Evolutionary conservation across 345 rosid species (phyloP).

Genomic region (Chamaenerion angustifolium): DNA sequence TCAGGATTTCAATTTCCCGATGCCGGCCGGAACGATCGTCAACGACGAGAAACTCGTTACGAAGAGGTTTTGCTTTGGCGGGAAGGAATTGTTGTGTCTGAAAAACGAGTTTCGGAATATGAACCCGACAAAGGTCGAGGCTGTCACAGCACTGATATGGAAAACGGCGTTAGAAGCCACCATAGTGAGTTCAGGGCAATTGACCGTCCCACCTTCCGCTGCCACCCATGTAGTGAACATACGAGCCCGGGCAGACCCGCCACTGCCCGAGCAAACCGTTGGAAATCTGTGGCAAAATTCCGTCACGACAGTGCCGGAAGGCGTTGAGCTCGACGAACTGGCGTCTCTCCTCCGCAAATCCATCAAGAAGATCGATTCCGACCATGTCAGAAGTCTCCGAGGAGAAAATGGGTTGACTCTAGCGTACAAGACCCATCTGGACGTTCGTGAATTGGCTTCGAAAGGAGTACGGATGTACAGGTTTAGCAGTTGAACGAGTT

Average conservation of each 20-base stretch:
- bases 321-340: slow-evolving; percentile 6
- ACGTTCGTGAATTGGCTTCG: not conserved
- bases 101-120: not conserved
- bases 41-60: slow-evolving; percentile 1
- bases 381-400: slow-evolving; percentile 5
- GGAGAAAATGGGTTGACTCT: slow-evolving; percentile 4
- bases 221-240: slow-evolving; percentile 14
- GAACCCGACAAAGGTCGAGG: slow-evolving; percentile 4
- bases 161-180: slow-evolving; percentile 1
- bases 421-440: slow-evolving; percentile 2
- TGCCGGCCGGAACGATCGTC: slow-evolving; percentile 4
- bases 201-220: slow-evolving; percentile 4
- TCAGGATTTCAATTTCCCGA: slow-evolving; percentile 3
- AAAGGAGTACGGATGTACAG: not conserved
- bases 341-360: slow-evolving; percentile 5
- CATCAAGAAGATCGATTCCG: slow-evolving; percentile 3
- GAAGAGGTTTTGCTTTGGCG: slow-evolving; percentile 1
- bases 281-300: slow-evolving; percentile 14
- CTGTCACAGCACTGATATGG: slow-evolving; percentile 2
- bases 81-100: not conserved
- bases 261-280: slow-evolving; percentile 10
- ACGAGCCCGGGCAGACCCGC: slow-evolving; percentile 6
- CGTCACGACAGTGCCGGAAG: slow-evolving; percentile 1
- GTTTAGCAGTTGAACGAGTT: slow-evolving; percentile 6
- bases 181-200: not conserved